Conservation (phyloP, 1,284 basidiomycete species). For the Tremellales sp. region DNA sequence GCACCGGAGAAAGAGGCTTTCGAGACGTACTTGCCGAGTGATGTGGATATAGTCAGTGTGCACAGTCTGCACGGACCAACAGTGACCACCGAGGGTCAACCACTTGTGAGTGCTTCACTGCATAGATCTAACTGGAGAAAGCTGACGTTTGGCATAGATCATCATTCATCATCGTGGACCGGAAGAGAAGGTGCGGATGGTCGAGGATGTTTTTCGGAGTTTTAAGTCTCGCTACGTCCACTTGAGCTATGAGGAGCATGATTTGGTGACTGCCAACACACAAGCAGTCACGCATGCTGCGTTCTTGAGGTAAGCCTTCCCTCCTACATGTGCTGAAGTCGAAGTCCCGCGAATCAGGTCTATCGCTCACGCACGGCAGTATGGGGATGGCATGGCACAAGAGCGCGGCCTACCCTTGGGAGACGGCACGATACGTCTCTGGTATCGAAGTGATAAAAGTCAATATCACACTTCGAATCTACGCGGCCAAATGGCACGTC, state of each 20-base stretch:
- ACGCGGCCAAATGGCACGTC: conserved; percentile 97
- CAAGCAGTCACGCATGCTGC: conserved; percentile 98
- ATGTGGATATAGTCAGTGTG: conserved; percentile 84
- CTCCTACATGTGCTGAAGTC: neutral
- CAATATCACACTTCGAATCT: conserved; percentile 93
- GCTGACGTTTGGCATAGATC: conserved; percentile 54
- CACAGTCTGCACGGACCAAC: conserved; percentile 94
- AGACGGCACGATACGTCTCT: conserved; percentile 85
- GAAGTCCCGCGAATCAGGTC: neutral
- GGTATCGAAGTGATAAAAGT: conserved; percentile 98
- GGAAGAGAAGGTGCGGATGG: conserved; percentile 66
- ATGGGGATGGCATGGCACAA: conserved; percentile 97
- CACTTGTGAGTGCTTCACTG: conserved; percentile 60
- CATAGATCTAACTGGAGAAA: neutral
- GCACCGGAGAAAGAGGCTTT: conserved; percentile 89
- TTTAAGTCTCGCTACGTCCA: conserved; percentile 85
- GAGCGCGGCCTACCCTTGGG: conserved; percentile 84
- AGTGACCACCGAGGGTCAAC: conserved; percentile 86
- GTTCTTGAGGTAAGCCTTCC: conserved; percentile 72
- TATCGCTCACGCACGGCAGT: conserved; percentile 51
- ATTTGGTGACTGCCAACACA: conserved; percentile 93
- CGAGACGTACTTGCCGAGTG: conserved; percentile 78
- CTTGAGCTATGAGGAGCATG: conserved; percentile 92
- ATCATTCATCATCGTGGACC: conserved; percentile 84
- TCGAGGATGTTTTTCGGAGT: conserved; percentile 78